Conservation (phyloP, 768 basidiomycete species). For the Daedaleopsis nitida region DNA sequence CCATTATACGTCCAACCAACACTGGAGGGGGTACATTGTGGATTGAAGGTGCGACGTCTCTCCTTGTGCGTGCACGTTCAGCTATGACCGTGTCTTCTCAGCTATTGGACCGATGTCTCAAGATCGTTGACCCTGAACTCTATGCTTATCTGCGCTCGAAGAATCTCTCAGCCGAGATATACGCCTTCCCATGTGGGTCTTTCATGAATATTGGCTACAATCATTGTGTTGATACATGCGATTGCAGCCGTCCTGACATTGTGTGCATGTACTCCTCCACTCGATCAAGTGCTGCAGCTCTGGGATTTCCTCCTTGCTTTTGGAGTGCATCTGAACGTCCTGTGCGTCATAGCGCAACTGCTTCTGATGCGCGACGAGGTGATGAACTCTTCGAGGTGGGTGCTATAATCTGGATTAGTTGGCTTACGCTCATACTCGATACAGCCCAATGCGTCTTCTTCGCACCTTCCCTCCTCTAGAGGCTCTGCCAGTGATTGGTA, state of each 20-base stretch:
- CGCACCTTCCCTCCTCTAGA: constrained; percentile 93
- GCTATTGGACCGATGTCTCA: constrained; percentile 91
- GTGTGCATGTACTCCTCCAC: constrained; percentile 95
- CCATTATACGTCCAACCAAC: constrained; percentile 98
- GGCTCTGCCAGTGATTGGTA: constrained; percentile 83
- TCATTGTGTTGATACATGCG: not conserved
- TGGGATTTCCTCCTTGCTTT: constrained; percentile 99
- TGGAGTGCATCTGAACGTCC: constrained; percentile 93
- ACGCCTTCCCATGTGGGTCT: constrained; percentile 91
- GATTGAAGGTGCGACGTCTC: constrained; percentile 68
- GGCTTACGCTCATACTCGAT: not conserved
- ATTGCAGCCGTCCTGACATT: constrained; percentile 83
- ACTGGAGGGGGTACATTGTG: constrained; percentile 92
- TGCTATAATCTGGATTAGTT: not conserved
- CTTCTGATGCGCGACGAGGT: constrained; percentile 88
- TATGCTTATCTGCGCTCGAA: constrained; percentile 82
- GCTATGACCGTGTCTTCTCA: constrained; percentile 32
- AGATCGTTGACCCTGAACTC: constrained; percentile 88
- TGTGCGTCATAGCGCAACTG: constrained; percentile 96
- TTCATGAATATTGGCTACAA: not conserved
- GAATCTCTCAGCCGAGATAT: constrained; percentile 93
- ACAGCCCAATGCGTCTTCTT: constrained; percentile 90
- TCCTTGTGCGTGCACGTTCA: not conserved
- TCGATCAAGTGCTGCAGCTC: constrained; percentile 90
- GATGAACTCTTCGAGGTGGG: constrained; percentile 83